A percentile compares a stretch with the other conserved stretches of the same genome.
phyloP scores from a whole-genome alignment of 345 rosid species.

The Corchorus capsularis region DNA sequence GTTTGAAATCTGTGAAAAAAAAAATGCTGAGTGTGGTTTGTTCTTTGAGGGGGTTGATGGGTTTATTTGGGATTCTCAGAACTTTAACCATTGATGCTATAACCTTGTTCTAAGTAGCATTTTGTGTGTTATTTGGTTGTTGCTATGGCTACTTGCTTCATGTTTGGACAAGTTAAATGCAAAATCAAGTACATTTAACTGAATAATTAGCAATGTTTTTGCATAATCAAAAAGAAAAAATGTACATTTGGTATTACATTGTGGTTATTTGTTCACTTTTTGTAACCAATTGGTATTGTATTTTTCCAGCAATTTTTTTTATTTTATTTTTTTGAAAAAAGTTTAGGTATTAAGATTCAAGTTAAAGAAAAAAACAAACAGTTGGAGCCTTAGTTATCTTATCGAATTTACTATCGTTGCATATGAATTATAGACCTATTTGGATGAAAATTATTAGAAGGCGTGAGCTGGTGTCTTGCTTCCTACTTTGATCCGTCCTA shows the following conservation, averaged over 20 bases:
- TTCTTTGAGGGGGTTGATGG: conserved; percentile 2
- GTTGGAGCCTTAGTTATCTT: not conserved
- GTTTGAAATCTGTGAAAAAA: not conserved
- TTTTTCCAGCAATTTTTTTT: not conserved
- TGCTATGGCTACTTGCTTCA: not conserved
- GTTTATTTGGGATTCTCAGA: not conserved
- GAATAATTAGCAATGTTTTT: not conserved
- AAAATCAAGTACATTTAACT: not conserved
- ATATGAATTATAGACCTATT: not conserved
- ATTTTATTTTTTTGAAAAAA: not conserved
- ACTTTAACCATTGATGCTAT: not conserved
- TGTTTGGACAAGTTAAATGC: not conserved
- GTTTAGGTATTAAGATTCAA: not conserved
- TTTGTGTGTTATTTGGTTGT: not conserved
- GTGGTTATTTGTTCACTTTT: not conserved
- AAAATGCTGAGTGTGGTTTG: not conserved
- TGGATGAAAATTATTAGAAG: not conserved
- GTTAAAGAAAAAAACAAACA: not conserved
- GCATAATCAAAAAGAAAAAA: not conserved
- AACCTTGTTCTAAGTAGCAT: not conserved
- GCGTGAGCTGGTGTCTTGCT: not conserved
- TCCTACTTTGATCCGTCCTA: conserved; percentile 3
- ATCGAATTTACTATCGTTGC: not conserved
- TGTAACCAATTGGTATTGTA: not conserved
- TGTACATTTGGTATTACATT: not conserved